Conservation (phyloP, 2,329 filamentous ascomycete species). For the Fusarium multiceps region DNA sequence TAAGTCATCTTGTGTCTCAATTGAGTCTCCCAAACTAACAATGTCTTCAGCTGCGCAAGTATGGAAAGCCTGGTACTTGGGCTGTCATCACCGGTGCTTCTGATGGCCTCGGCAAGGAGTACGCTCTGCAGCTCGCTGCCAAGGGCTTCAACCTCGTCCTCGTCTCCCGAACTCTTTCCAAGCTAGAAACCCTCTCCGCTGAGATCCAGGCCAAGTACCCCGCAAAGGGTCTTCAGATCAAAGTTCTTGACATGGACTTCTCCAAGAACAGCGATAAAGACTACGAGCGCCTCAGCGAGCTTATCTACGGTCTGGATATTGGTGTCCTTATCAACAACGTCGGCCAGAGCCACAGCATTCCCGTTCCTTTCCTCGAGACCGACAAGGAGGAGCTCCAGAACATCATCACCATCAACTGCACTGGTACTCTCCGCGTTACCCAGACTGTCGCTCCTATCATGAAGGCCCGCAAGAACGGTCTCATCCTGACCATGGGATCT, state of each 20-base stretch:
- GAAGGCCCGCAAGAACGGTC: conserved; percentile 82
- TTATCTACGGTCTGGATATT: conserved; percentile 80
- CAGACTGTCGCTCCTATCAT: conserved; percentile 87
- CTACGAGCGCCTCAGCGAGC: conserved; percentile 76
- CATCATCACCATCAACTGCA: conserved; percentile 96
- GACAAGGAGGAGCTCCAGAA: conserved; percentile 81
- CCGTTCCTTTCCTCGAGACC: conserved; percentile 87
- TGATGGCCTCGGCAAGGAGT: conserved; percentile 97
- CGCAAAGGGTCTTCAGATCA: conserved; percentile 71
- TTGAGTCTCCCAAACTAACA: not conserved
- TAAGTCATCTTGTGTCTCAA: conserved; percentile 51
- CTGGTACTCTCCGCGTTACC: conserved; percentile 88
- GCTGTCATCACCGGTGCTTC: conserved; percentile 94
- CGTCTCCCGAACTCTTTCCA: conserved; percentile 93
- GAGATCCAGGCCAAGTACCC: conserved; percentile 80
- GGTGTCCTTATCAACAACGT: conserved; percentile 97
- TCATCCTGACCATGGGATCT: conserved; percentile 97
- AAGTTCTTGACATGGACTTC: conserved; percentile 92
- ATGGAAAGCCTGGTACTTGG: conserved; percentile 93
- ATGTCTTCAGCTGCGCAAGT: conserved; percentile 77
- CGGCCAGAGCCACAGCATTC: conserved; percentile 92
- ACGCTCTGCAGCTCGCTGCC: conserved; percentile 85
- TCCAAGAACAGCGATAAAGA: conserved; percentile 80
- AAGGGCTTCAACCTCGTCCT: conserved; percentile 96
- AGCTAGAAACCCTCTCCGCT: conserved; percentile 80